These are phyloP conservation scores for Eucalyptus sp. DNA, from an alignment of 345 rosid species.

Conservation along the genomic window DNA sequence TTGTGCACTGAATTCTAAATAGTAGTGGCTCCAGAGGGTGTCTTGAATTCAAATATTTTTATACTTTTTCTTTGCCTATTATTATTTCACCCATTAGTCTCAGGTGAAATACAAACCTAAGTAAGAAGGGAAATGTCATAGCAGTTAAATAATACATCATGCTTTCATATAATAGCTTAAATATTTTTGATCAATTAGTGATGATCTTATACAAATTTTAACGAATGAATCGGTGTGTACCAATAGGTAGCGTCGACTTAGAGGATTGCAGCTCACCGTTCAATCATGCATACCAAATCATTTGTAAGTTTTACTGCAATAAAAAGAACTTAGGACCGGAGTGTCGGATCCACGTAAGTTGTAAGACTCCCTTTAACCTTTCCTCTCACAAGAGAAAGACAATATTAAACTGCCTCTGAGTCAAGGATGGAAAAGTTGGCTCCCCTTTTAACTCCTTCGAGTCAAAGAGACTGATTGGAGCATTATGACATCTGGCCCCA, in stretches of 20 bases:
- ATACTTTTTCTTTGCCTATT: neutral
- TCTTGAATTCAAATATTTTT: no score
- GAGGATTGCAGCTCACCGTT: neutral
- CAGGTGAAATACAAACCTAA: neutral
- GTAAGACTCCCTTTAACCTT: neutral
- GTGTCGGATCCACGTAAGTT: neutral
- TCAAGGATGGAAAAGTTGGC: neutral
- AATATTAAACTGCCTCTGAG: neutral
- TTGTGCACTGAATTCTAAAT: neutral
- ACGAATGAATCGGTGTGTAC: neutral
- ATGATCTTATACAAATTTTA: neutral
- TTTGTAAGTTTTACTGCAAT: neutral
- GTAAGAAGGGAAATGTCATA: neutral
- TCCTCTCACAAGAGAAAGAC: neutral
- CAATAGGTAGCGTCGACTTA: neutral
- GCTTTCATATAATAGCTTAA: no score
- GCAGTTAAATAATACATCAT: neutral
- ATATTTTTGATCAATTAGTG: neutral
- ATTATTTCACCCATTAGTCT: neutral
- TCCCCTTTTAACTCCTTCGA: neutral
- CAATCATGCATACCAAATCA: neutral
- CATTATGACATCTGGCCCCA: neutral
- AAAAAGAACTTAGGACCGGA: neutral
- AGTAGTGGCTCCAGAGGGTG: neutral
- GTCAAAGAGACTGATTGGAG: neutral